Conservation (phyloP, 108 stramenopile genomes). For the Schizochytrium sp. region DNA sequence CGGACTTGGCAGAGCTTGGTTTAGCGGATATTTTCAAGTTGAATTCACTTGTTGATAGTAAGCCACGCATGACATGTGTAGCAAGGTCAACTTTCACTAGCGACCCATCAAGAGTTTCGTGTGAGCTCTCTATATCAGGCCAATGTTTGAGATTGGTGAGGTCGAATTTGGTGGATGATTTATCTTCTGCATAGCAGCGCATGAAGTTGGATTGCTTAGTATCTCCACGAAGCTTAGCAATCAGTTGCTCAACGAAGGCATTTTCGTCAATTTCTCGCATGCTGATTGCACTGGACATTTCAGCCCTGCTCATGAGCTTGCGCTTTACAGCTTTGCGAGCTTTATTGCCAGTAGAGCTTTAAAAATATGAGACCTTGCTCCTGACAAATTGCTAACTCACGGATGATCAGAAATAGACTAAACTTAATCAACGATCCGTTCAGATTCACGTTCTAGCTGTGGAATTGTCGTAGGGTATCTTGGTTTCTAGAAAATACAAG, state of each 20-base stretch:
- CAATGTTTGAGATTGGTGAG: not conserved
- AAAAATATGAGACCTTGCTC: too few relatives aligned
- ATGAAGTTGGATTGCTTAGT: conserved; percentile 54
- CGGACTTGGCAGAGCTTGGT: not conserved
- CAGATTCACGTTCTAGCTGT: too few relatives aligned
- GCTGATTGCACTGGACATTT: not conserved
- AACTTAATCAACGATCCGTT: too few relatives aligned
- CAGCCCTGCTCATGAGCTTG: not conserved
- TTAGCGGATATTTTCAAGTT: not conserved
- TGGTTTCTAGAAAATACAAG: too few relatives aligned
- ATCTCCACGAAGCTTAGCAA: conserved; percentile 16
- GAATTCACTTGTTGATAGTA: not conserved
- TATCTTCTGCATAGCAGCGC: not conserved
- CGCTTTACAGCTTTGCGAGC: too few relatives aligned
- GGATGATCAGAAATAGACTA: too few relatives aligned
- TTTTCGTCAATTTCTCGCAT: not conserved
- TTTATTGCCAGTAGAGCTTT: too few relatives aligned
- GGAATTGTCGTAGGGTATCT: too few relatives aligned
- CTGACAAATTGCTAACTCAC: too few relatives aligned
- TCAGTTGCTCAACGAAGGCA: conserved; percentile 35
- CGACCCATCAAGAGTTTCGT: not conserved
- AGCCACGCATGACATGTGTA: not conserved
- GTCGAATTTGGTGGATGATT: not conserved
- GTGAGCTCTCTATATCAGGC: not conserved
- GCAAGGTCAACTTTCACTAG: not conserved